A percentile compares a stretch with the other conserved stretches of the same genome.
These are phyloP conservation scores for Porpolomopsis calyptriformis DNA, from an alignment of 768 basidiomycete genomes.

Conservation along the genomic window DNA sequence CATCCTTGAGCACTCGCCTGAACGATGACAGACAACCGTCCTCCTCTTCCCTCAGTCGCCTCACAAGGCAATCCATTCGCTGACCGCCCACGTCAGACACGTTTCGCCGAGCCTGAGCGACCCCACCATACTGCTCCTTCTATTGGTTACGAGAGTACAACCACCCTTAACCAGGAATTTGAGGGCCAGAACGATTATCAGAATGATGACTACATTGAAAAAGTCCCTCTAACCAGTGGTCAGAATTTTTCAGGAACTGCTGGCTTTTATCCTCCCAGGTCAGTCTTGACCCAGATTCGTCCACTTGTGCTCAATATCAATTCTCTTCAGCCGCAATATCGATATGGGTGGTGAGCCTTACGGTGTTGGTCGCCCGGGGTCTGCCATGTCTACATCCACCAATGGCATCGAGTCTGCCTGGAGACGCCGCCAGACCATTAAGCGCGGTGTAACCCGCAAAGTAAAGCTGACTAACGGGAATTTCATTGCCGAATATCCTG, in stretches of 20 bases:
- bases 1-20: no score
- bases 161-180: constrained; percentile 45
- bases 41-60: constrained; percentile 26
- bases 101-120: constrained; percentile 46
- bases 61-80: constrained; percentile 60
- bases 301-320: constrained; percentile 6
- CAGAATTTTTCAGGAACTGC: constrained; percentile 34
- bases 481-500: constrained; percentile 83
- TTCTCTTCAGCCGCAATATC: no score
- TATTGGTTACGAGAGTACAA: constrained; percentile 46
- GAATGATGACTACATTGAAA: constrained; percentile 69
- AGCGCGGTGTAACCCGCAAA: constrained; percentile 84
- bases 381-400: constrained; percentile 42
- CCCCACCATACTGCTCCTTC: constrained; percentile 30
- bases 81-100: constrained; percentile 52
- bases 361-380: constrained; percentile 34
- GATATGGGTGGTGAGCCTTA: constrained; percentile 61
- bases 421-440: constrained; percentile 80
- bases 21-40: constrained; percentile 30
- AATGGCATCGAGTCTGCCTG: constrained; percentile 51
- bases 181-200: constrained; percentile 33
- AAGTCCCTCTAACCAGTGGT: constrained; percentile 58
- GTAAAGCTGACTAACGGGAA: constrained; percentile 91
- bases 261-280: constrained; percentile 72
- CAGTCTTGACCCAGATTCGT: constrained; percentile 15